Evolutionary conservation across 208 protist species (phyloP).

Genomic region (Leishmania guyanensis): DNA sequence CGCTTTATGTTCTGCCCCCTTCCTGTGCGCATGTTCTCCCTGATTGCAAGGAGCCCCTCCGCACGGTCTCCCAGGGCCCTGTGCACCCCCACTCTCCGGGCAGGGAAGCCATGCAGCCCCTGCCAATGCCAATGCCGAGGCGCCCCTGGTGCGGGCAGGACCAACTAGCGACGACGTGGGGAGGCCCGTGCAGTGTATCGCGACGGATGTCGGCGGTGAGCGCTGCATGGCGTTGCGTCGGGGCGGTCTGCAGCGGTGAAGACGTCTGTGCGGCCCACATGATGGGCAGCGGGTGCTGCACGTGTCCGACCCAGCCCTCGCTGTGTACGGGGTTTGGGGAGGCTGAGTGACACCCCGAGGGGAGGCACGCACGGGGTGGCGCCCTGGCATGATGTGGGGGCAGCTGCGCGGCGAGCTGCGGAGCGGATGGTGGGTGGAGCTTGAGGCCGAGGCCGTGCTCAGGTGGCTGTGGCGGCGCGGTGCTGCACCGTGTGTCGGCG

Average conservation of each 20-base stretch:
- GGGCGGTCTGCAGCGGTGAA: no score
- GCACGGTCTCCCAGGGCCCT: not conserved
- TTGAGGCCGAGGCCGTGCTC: constrained; percentile 1
- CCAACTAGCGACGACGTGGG: no score
- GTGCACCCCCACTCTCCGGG: no score
- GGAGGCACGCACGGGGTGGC: not conserved
- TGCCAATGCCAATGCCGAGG: no score
- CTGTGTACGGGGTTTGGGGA: no score
- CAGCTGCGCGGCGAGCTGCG: not conserved
- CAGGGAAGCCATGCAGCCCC: not conserved
- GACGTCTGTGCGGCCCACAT: no score
- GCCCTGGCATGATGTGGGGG: not conserved
- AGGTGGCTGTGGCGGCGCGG: not conserved
- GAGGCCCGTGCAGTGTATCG: no score
- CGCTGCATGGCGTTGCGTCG: no score
- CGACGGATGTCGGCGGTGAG: no score
- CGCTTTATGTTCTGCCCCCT: no score
- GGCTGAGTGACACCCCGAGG: not conserved
- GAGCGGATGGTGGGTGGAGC: not conserved
- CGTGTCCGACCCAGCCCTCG: no score
- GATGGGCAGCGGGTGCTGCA: not conserved
- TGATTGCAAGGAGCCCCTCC: not conserved
- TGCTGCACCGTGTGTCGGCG: not conserved
- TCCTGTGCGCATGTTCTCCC: not conserved
- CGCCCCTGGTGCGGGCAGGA: no score